Percentiles rank a stretch among this genome's conserved stretches.
Conservation (phyloP, 2,329 filamentous ascomycete species). For the Ploettnerulaceae sp. region DNA sequence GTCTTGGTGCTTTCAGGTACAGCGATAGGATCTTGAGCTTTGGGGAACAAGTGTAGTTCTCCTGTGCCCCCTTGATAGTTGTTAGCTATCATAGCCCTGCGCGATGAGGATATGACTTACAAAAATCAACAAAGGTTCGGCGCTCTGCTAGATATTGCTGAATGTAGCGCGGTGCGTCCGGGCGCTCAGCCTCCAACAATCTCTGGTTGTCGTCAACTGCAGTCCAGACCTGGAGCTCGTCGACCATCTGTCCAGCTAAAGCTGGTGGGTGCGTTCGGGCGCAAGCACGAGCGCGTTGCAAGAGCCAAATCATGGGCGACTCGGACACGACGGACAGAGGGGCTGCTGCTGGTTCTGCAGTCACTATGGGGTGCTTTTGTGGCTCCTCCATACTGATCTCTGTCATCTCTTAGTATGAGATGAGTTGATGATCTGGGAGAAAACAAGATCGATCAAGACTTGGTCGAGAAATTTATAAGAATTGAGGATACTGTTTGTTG, state of each 20-base stretch:
- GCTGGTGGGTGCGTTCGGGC: neutral
- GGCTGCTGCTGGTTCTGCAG: too few species aligned
- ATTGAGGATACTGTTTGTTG: too few species aligned
- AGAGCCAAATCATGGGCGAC: neutral
- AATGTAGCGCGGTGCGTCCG: neutral
- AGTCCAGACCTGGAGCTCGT: neutral
- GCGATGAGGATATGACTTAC: neutral
- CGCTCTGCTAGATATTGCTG: constrained; percentile 1
- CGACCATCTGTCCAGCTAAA: neutral
- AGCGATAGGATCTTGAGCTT: neutral
- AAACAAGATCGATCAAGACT: too few species aligned
- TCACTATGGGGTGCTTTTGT: too few species aligned
- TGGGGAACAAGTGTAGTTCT: neutral
- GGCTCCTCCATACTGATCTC: too few species aligned
- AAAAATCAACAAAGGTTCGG: neutral
- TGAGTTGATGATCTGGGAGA: too few species aligned
- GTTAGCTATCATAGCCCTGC: neutral
- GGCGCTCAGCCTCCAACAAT: neutral
- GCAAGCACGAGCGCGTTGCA: neutral
- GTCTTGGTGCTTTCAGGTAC: neutral
- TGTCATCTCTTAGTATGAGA: too few species aligned
- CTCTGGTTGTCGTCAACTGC: neutral
- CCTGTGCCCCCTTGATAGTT: neutral
- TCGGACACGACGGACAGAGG: too few species aligned
- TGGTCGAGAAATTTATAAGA: too few species aligned